These are phyloP conservation scores for Heterobasidion parviporum DNA, from an alignment of 1,284 basidiomycete genomes.

Conservation along the genomic window DNA sequence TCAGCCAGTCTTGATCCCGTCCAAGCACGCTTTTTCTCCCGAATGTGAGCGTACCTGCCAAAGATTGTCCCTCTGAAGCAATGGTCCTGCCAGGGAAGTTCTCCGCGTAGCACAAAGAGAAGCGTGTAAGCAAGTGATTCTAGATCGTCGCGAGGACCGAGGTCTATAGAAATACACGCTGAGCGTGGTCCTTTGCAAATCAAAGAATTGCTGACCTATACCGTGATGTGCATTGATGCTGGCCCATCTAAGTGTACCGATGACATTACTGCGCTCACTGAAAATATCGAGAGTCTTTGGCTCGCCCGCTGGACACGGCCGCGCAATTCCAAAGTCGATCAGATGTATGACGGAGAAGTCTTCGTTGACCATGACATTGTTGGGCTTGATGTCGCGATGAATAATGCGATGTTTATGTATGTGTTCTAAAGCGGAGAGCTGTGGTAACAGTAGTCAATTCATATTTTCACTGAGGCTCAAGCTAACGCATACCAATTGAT, in stretches of 20 bases:
- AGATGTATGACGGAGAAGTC: background rate
- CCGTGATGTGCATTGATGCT: slow-evolving; percentile 52
- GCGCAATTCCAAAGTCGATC: background rate
- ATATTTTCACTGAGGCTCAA: background rate
- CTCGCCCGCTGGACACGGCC: background rate
- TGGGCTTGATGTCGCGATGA: slow-evolving; percentile 38
- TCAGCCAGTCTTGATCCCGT: background rate
- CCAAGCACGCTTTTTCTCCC: background rate
- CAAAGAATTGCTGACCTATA: slow-evolving; percentile 25
- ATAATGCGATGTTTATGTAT: slow-evolving; percentile 29
- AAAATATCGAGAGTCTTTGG: background rate
- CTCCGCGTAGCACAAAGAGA: slow-evolving; percentile 44
- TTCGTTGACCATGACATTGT: slow-evolving; percentile 29
- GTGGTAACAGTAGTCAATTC: background rate
- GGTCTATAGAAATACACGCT: slow-evolving; percentile 40
- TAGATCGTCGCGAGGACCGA: slow-evolving; percentile 40
- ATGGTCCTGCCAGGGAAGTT: slow-evolving; percentile 32
- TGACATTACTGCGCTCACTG: background rate
- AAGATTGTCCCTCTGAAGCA: background rate
- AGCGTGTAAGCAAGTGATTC: slow-evolving; percentile 44
- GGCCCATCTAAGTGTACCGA: slow-evolving; percentile 3
- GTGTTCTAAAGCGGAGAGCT: slow-evolving; percentile 5
- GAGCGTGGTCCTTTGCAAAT: slow-evolving; percentile 48
- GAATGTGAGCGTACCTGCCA: background rate
- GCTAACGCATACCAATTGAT: background rate